Conservation (phyloP, 192 early-diverging fungal genomes). For the Coemansia sp. region DNA sequence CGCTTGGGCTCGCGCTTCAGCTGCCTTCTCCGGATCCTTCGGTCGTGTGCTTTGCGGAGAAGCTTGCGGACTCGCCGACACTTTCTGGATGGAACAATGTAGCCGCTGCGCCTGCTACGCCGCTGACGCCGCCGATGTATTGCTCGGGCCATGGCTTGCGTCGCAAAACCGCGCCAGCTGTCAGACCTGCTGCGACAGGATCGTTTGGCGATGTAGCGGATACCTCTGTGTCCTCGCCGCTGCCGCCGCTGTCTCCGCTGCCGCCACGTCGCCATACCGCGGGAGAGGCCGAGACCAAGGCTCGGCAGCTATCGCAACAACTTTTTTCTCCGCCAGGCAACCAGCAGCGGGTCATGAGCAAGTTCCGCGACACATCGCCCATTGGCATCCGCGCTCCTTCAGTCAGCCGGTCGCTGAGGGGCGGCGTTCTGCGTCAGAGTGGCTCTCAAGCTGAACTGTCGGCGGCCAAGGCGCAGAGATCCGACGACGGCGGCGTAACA, state of each 20-base stretch:
- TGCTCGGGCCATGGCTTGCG: not conserved
- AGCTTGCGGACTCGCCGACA: constrained; percentile 1
- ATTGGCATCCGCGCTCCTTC: constrained; percentile 34
- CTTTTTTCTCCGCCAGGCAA: constrained; percentile 4
- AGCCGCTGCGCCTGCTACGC: not conserved
- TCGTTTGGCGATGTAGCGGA: not conserved
- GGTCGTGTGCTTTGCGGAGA: constrained; percentile 10
- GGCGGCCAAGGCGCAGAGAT: constrained; percentile 8
- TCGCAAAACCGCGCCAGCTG: not conserved
- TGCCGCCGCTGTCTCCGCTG: not conserved
- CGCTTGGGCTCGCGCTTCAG: constrained; percentile 13
- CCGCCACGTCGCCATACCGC: constrained; percentile 36
- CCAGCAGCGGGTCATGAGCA: constrained; percentile 13
- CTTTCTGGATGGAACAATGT: not conserved
- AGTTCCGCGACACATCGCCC: constrained; percentile 30
- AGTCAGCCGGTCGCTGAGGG: not conserved
- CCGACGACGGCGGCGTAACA: too few relatives aligned
- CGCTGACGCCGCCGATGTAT: not conserved
- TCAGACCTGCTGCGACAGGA: not conserved
- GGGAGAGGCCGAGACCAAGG: constrained; percentile 24
- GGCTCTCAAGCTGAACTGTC: not conserved
- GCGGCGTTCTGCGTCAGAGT: not conserved
- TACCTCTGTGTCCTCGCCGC: not conserved
- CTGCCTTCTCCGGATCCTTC: constrained; percentile 44
- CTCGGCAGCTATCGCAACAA: constrained; percentile 2